Base-by-base conservation (phyloP, 2,329 filamentous ascomycete species). In the Juglanconis sp. region DNA sequence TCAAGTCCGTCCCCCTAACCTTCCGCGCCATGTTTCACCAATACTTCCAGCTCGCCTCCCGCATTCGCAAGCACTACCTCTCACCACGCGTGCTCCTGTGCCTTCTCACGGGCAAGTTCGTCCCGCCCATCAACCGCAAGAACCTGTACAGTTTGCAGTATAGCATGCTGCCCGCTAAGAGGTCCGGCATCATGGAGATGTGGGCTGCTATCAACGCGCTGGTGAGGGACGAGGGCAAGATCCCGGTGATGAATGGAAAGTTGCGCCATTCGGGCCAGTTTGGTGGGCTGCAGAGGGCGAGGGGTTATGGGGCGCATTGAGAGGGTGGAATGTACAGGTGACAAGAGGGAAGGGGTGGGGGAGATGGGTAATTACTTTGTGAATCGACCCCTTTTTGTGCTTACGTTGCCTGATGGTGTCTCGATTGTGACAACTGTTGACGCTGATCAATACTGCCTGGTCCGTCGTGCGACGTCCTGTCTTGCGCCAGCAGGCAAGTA, bases 111-210 rank as follows among this genome's bases (percentile, higher is more conserved):
- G 95, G 95, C 61, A 90, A 90, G 63, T 97, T 97, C 66, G 92
- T 98, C 1, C 95, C 94, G 11, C 94, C 96, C 0, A 96, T 99
- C 53, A 93, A 97, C 71, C 86, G 96, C 56, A 94, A 93, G 71
- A 96, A 95, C 70, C 81, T 99, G 54, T 99, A 99, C 76, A 96
- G 92, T 67, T 80, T 99, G 68, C 95, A 99, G 76, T 99, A 99
- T 75, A 96, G 92, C 77, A 98, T 98, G 92, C 81, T 99, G 46
- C 96, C 96, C 0, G 89, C 91, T 7, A 84, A 85, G 57, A 81
- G 96, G 49, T 89, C 91, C 0, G 87, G 88, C 2, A 89, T 98
- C 60, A 80, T 84, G 68, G 92, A 97, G 71, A 88, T 98, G 72
- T 99, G 96, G 95, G 80, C 83, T 48, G 83, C 85, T 44, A 76